Evolutionary conservation across 2,329 filamentous ascomycete genomes (phyloP), one percentile per base, ranked within the genome.

Genomic region (Fusarium oligoseptatum): DNA sequence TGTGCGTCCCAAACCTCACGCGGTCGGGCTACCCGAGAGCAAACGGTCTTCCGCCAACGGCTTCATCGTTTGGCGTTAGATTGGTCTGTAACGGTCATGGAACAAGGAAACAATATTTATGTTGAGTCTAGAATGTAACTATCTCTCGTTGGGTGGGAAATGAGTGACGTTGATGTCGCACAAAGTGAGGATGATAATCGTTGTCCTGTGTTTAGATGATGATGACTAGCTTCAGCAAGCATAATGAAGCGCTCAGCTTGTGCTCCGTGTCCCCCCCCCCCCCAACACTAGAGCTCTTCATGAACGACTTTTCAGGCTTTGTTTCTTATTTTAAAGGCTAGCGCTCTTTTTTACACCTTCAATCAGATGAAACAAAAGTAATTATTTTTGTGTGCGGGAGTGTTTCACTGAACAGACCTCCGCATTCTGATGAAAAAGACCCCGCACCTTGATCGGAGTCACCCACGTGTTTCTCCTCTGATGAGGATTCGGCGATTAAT

Each of bases 271-370:
- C 14, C 36, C 36, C 24, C 24, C 24, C 24, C 24, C 24, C 24
- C 24, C 24, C 24, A 22, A 22, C 24, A 41, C 17, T 41, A 14
- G 4, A 48, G 8, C 14, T 9, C 14, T 17, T 14, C 7, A 0
- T 24, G 8, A 48, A 10, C 14, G 4, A 10, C 9, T 8, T 48
- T 27, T 17, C 9, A 2, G 43, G 22, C 5, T 9, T 6, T 17
- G 2, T 11, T 17, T 15, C 9, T 48, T 11, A 1, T 4, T 11
- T 10, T 27, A 0, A 10, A 10, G 43, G 12, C 20, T 24, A 7
- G 20, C 2, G 1, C 7, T 2, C 4, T 39, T 10, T 24, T 17
- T 48, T 15, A 15, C 0, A 24, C 1, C 2, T 17, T 6, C 4
- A 17, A 3, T 17, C 3, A 27, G 14, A 17, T 24, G 14, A 48